Conservation (phyloP, 148 eudicot genomes). For the Heliosperma pusillum region DNA sequence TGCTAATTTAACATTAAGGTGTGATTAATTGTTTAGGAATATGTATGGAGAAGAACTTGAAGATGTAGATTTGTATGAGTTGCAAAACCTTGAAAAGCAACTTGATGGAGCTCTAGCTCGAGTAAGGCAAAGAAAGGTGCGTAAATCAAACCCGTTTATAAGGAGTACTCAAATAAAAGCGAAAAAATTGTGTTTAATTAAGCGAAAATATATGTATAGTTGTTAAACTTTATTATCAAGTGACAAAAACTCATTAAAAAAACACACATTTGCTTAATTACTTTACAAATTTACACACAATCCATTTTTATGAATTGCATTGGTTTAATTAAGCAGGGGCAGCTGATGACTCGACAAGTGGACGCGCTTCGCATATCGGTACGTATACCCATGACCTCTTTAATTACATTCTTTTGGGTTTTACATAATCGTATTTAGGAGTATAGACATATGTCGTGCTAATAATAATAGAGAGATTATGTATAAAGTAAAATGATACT, state of each 20-base stretch:
- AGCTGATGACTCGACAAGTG: constrained; percentile 76
- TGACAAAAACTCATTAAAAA: no score
- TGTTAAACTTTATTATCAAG: no score
- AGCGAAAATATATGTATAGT: no score
- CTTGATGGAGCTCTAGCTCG: constrained; percentile 80
- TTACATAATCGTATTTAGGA: no score
- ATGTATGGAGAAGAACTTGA: constrained; percentile 93
- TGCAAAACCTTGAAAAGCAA: constrained; percentile 87
- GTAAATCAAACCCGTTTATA: no score
- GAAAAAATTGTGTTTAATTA: no score
- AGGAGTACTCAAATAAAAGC: no score
- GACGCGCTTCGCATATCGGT: constrained; percentile 86
- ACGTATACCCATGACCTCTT: background rate
- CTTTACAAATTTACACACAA: no score
- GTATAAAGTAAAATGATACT: no score
- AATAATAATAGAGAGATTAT: no score
- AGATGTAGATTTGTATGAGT: constrained; percentile 63
- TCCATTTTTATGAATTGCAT: constrained; percentile 6
- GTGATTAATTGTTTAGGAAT: constrained; percentile 41
- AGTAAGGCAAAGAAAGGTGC: constrained; percentile 87
- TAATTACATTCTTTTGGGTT: background rate
- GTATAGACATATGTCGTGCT: no score
- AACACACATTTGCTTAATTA: no score
- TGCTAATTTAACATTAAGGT: background rate
- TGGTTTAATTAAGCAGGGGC: constrained; percentile 44